Conservation (phyloP, 192 early-diverging fungal species). For the Coemansia sp. region DNA sequence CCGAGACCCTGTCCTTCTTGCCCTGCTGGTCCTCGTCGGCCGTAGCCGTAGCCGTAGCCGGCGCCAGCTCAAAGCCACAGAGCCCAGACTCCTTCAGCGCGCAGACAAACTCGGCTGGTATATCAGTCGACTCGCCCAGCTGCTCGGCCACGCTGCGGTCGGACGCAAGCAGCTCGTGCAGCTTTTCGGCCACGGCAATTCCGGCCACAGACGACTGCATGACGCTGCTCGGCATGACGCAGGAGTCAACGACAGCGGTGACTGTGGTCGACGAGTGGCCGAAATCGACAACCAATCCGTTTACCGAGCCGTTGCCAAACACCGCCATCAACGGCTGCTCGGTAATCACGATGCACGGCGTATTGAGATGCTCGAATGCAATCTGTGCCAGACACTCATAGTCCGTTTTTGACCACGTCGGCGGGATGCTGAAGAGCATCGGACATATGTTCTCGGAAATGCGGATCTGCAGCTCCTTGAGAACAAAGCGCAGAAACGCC, state of each 20-base stretch:
- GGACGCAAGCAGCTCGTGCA: constrained; percentile 59
- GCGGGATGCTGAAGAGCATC: constrained; percentile 76
- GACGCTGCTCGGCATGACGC: constrained; percentile 59
- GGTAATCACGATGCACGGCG: constrained; percentile 73
- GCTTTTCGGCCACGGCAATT: constrained; percentile 59
- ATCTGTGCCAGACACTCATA: constrained; percentile 79
- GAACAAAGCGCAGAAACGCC: constrained; percentile 71
- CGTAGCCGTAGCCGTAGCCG: constrained; percentile 1
- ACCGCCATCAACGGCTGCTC: constrained; percentile 81
- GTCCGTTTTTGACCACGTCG: constrained; percentile 75
- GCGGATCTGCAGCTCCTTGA: constrained; percentile 75
- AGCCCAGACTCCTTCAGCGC: constrained; percentile 57
- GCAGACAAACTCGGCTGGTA: constrained; percentile 56
- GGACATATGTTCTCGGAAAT: constrained; percentile 73
- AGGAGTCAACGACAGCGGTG: constrained; percentile 76
- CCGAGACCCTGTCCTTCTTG: constrained; percentile 21
- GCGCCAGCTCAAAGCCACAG: constrained; percentile 26
- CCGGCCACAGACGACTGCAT: constrained; percentile 70
- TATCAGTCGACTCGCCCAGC: constrained; percentile 51
- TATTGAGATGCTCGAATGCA: constrained; percentile 90
- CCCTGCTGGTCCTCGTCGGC: constrained; percentile 9
- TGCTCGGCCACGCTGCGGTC: constrained; percentile 49
- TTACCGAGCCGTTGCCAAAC: constrained; percentile 72
- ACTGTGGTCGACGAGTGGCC: constrained; percentile 82
- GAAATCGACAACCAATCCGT: constrained; percentile 87